These are phyloP conservation scores for Scheffersomyces quercinus DNA, from an alignment of 1,139 yeast genomes.

Conservation along the genomic window DNA sequence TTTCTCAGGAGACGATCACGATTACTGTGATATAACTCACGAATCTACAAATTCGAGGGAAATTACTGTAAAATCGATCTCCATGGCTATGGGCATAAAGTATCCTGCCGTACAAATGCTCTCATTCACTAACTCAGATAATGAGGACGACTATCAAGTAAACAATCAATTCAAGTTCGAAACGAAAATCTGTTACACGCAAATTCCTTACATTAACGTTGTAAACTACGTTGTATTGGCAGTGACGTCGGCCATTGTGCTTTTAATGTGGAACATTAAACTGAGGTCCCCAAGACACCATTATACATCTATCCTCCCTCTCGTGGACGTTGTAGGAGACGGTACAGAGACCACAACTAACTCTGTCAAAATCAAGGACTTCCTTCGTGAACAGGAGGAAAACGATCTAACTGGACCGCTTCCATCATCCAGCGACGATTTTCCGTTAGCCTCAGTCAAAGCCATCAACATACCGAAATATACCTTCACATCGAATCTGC, in stretches of 20 bases:
- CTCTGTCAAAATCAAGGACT: constrained; percentile 16
- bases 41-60: constrained; percentile 27
- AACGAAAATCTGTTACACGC: constrained; percentile 49
- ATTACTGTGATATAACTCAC: constrained; percentile 53
- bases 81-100: constrained; percentile 61
- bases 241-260: constrained; percentile 27
- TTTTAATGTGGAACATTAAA: constrained; percentile 33
- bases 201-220: constrained; percentile 50
- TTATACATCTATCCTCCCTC: constrained; percentile 17
- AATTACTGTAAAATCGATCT: constrained; percentile 55
- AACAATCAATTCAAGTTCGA: constrained; percentile 27
- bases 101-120: constrained; percentile 56
- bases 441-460: neutral
- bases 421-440: neutral
- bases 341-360: constrained; percentile 11
- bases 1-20: constrained; percentile 57
- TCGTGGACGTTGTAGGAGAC: constrained; percentile 1
- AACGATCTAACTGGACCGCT: constrained; percentile 7
- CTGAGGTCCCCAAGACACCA: constrained; percentile 22
- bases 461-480: neutral
- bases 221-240: constrained; percentile 40
- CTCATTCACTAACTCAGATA: constrained; percentile 26
- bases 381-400: constrained; percentile 17
- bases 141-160: constrained; percentile 7
- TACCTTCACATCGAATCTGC: neutral